Base-by-base conservation (phyloP, 2,329 filamentous ascomycete species). In the Sporothrix inflata region DNA sequence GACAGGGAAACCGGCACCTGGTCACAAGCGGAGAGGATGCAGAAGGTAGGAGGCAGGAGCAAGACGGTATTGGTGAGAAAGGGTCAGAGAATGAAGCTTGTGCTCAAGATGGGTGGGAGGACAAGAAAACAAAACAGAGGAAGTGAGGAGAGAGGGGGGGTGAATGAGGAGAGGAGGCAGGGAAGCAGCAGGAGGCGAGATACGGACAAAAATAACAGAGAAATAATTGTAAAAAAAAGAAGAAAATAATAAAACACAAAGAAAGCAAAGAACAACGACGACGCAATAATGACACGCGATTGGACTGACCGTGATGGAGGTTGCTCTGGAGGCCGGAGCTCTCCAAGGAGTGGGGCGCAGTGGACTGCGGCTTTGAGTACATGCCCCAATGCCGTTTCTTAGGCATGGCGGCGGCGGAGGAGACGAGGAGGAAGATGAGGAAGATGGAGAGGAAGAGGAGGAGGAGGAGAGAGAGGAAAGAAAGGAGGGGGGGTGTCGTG, bases 331-430 rank as follows among this genome's bases (percentile, higher is more conserved):
- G 73, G 66, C 75, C 73, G 42, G 82, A 82, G 70, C 82, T 81
- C 74, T 79, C 80, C 71, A 86, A 80, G 73, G 85, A 84, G 71
- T 85, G 83, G 75, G 87, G 84, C 40, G 84, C 84, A 76, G 87
- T 86, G 74, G 85, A 86, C 76, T 82, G 85, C 75, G 88, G 88
- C 79, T 90, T 90, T 75, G 88, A 87, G 77, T 86, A 88, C 77
- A 83, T 83, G 76, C 80, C 77, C 76, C 85, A 83, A 71, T 87
- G 85, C 80, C 87, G 84, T 85, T 90, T 90, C 84, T 90, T 90
- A 81, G 89, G 87, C 89, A 91, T 91, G 55, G 68, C 19, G 42
- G n/a, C 61, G 16, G 19, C 49, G 49, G 38, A 1, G n/a, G 16
- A 38, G 34, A 8, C 51, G 7, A 14, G 5, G 40, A 8, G 55